Evolutionary conservation across 192 early-diverging fungal genomes (phyloP), one percentile per base, ranked within the genome.

Genomic region (Chytriomyces hyalinus): DNA sequence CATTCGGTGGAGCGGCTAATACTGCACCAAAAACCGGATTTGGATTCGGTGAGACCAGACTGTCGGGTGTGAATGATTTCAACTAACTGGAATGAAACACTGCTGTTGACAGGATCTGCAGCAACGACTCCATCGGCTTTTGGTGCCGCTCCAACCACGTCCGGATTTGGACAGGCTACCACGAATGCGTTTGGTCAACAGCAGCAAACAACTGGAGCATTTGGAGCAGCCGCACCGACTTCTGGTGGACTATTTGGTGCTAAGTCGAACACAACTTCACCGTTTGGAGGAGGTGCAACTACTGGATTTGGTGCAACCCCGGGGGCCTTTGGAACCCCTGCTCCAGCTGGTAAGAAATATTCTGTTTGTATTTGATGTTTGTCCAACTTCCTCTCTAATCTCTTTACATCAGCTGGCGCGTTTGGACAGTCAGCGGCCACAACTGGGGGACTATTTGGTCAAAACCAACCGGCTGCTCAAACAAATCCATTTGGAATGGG

Each of bases 251-350:
- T 81, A 51, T 76, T 80, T 77, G 79, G 73, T 20, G 50, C 72
- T 20, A 82, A 80, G 49, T 67, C 71, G 24, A 73, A 77, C 10
- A 49, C 17, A 6, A 61, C 79, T 4, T 75, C 73, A 10, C 61
- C 76, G 50, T 85, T 89, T 45, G 85, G 83, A 3, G 63, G 80
- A 49, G 49, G 77, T 46, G 61, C 82, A 22, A 77, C 85, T 3
- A 78, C 70, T 53, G 48, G 44, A n/a, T 47, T 49, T 48, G 53
- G 69, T 22, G 69, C 36, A 36, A 36, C 36, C 36, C 0, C 36
- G 2, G 36, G 36, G 36, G 36, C 36, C 0, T 36, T 36, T 36
- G 36, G 36, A 36, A 4, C 36, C 3, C 36, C 36, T 36, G 36
- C 36, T 36, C 36, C 36, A 36, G 36, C 36, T 36, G 36, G 36